Evolutionary conservation across 2,329 filamentous ascomycete genomes (phyloP).

Genomic region (Botrytis pseudocinerea): DNA sequence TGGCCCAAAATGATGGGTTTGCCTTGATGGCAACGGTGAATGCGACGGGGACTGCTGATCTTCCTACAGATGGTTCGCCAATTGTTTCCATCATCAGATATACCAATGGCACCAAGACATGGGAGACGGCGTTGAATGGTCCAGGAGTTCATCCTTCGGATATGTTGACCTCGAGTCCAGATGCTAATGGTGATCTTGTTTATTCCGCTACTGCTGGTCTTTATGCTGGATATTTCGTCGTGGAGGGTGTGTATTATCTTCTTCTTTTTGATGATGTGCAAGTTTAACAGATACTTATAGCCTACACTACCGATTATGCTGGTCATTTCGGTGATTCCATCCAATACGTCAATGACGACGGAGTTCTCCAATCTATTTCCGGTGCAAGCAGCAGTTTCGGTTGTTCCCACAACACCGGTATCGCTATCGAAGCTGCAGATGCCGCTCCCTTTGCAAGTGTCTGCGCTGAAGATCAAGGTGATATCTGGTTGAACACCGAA

Average conservation of each 20-base stretch:
- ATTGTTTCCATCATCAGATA: slow-evolving; percentile 61
- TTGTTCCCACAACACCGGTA: slow-evolving; percentile 65
- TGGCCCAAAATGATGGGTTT: slow-evolving; percentile 63
- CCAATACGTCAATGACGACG: slow-evolving; percentile 50
- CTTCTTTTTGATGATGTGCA: too few species aligned
- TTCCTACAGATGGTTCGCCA: slow-evolving; percentile 50
- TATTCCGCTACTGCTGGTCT: slow-evolving; percentile 56
- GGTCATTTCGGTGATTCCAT: slow-evolving; percentile 61
- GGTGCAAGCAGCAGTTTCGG: slow-evolving; percentile 57
- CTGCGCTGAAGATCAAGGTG: slow-evolving; percentile 52
- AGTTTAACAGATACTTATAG: slow-evolving; percentile 24
- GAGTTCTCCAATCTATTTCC: slow-evolving; percentile 51
- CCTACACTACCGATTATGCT: slow-evolving; percentile 53
- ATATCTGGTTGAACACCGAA: slow-evolving; percentile 64
- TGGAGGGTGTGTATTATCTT: slow-evolving; percentile 46
- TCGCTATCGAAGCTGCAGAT: slow-evolving; percentile 58
- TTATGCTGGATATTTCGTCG: slow-evolving; percentile 63
- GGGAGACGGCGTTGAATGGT: slow-evolving; percentile 60
- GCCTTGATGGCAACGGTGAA: slow-evolving; percentile 56
- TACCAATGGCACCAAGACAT: slow-evolving; percentile 54
- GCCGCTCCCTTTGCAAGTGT: slow-evolving; percentile 56
- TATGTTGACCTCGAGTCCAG: slow-evolving; percentile 52
- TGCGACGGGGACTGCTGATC: slow-evolving; percentile 52
- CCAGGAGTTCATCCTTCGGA: slow-evolving; percentile 50
- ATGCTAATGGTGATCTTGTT: slow-evolving; percentile 63